Evolutionary conservation across 2,329 filamentous ascomycete genomes (phyloP), one percentile per base, ranked within the genome.

Genomic region (Ceratocystis albifundus): DNA sequence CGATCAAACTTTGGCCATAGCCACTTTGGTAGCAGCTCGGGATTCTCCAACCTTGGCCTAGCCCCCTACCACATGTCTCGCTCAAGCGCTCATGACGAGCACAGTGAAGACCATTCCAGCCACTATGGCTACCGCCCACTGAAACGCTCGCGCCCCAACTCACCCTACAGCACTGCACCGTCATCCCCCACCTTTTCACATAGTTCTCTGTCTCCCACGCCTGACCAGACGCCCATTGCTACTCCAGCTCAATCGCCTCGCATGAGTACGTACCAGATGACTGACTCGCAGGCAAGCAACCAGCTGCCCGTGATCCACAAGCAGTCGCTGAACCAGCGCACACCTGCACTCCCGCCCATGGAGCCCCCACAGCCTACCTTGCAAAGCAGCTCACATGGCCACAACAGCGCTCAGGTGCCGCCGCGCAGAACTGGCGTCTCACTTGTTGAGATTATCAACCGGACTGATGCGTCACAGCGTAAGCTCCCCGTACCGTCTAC

Each of bases 181-280:
- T 96, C 93, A 30, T 97, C 93, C 41, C 93, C 93, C 30, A 96
- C 92, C 2, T 96, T 96, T 75, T 96, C 93, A 1, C 91, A 96
- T 77, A 91, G 96, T 76, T 96, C 93, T 10, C 83, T 93, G 61
- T 97, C 93, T 8, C 94, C 93, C 3, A 99, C 93, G 1, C 94
- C 93, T 10, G 93, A 97, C 73, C 92, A 96, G 79, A 97, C 94
- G n/a, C 93, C 93, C n/a, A 85, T 97, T 66, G 93, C 92, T 32
- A 99, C 93, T 4, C 93, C 93, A 3, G 93, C 92, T 55, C 94
- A 97, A 76, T 96, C 92, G 20, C 94, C 94, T 64, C 89, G 94
- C 55, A 81, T 99, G 71, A 84, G 92, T 68, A 90, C 93, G 2
- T 88, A 89, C 73, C 84, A 46, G 55, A 50, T 62, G 20, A 20